Evolutionary conservation across 176 grass and related monocot genomes (phyloP).

Genomic region (Typha latifolia): DNA sequence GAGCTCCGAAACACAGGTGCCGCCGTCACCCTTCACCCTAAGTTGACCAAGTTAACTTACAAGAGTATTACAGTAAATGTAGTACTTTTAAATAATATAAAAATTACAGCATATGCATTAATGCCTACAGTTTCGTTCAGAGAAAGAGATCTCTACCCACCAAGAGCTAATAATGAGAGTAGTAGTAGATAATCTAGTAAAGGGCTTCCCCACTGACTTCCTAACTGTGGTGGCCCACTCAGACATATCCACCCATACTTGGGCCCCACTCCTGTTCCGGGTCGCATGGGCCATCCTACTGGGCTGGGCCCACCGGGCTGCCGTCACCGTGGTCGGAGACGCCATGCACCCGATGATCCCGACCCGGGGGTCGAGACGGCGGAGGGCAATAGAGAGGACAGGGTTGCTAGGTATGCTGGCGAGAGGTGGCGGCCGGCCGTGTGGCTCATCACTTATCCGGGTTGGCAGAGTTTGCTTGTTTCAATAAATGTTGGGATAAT

Average conservation of each 20-base stretch:
- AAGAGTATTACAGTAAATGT: too few species aligned
- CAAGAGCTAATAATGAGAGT: slow-evolving; percentile 23
- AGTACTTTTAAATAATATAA: too few species aligned
- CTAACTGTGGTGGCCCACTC: slow-evolving; percentile 30
- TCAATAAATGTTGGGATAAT: too few species aligned
- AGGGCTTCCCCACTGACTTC: slow-evolving; percentile 33
- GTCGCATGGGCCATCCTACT: slow-evolving; percentile 19
- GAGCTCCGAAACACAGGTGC: slow-evolving; percentile 36
- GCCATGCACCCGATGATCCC: slow-evolving; percentile 54
- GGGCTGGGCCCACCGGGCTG: neutral
- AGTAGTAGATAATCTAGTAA: slow-evolving; percentile 28
- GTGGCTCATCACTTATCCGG: too few species aligned
- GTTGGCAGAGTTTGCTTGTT: too few species aligned
- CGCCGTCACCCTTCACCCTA: slow-evolving; percentile 40
- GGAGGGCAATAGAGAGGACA: neutral
- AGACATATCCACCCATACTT: slow-evolving; percentile 27
- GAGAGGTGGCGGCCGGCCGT: slow-evolving; percentile 17
- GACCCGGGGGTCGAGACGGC: slow-evolving; percentile 27
- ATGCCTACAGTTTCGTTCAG: too few species aligned
- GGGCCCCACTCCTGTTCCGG: slow-evolving; percentile 40
- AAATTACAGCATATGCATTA: too few species aligned
- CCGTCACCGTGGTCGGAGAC: slow-evolving; percentile 43
- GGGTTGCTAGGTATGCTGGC: neutral
- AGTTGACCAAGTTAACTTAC: too few species aligned
- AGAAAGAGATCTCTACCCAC: slow-evolving; percentile 18